A percentile compares a stretch with the other conserved stretches of the same genome.
These are phyloP conservation scores for Salix udensis DNA, from an alignment of 345 rosid genomes.

Conservation along the genomic window DNA sequence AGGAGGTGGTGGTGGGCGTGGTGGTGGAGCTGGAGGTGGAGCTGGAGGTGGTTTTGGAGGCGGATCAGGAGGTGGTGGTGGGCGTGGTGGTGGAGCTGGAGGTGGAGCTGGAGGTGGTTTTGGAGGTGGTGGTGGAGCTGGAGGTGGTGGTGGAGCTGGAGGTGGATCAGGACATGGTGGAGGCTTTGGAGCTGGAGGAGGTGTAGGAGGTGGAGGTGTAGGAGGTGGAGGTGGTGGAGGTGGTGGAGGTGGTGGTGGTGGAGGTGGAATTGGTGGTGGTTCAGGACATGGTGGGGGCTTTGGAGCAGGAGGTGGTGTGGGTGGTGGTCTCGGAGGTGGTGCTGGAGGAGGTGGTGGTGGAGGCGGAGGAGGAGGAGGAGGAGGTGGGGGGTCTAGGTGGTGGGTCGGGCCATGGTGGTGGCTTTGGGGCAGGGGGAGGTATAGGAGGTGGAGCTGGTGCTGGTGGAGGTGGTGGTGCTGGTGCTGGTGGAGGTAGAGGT, in stretches of 20 bases:
- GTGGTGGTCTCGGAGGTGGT: conserved; percentile 14
- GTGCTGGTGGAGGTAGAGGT: neutral
- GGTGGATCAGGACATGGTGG: neutral
- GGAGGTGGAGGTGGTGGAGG: neutral
- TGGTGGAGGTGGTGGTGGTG: neutral
- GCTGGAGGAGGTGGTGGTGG: conserved; percentile 13
- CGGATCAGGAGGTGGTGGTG: conserved; percentile 21
- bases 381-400: conserved; percentile 1
- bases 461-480: too few species aligned
- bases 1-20: neutral
- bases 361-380: neutral
- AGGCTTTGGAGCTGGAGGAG: conserved; percentile 1
- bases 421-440: neutral
- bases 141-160: conserved; percentile 1
- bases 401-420: conserved; percentile 1
- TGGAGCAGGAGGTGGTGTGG: conserved; percentile 10
- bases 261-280: conserved; percentile 7
- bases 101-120: neutral
- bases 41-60: neutral
- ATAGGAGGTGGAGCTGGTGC: conserved; percentile 6
- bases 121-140: neutral
- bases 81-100: conserved; percentile 18
- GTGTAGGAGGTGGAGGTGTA: neutral
- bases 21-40: neutral
- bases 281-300: neutral